Evolutionary conservation across 164 flowering plant species (phyloP), one percentile per base, ranked within the genome.

Genomic region (Vitis labrusca): DNA sequence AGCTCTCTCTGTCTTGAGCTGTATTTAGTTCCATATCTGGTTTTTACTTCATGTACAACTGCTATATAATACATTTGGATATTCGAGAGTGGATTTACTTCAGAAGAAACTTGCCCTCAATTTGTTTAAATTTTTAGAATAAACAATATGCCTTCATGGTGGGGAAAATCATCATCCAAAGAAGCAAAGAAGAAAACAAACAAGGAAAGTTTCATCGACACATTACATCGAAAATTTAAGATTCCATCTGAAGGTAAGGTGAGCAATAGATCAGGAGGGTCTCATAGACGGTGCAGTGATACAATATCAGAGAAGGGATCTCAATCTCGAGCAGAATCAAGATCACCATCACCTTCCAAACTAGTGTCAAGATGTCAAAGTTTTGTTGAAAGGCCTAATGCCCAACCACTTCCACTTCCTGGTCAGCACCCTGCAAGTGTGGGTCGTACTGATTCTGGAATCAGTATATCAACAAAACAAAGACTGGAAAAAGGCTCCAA

Each of bases 391-490:
- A 83, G 93, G 76, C 77, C 91, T 23, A 80, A 51, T 79, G 88
- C 95, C 14, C 97, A 90, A 71, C 97, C 97, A 52, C 97, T 90
- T 68, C 98, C 98, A 32, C 89, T 91, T 70, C 99, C 99, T 52
- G 81, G 68, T 61, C 65, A 66, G 58, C 82, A 73, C 52, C 83
- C 85, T 61, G 78, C 86, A 29, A 60, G 62, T 47, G 67, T 90
- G 9, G 83, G 76, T 14, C 87, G 87, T 27, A 81, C 85, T 6
- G 85, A 87, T 76, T 89, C 99, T 71, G 92, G 82, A 52, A 81
- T 82, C 48, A 80, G 82, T 81, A 67, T 74, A 70, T 68, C 86
- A 19, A 47, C 79, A 67, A 88, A 84, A 75, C 80, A 85, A 30
- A 81, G 79, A 62, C 29, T 57, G 3, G 91, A 84, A 49, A 88